A percentile compares a stretch with the other conserved stretches of the same genome.
These are phyloP conservation scores for Albugo candida DNA, from an alignment of 352 stramenopile species.

Conservation along the genomic window DNA sequence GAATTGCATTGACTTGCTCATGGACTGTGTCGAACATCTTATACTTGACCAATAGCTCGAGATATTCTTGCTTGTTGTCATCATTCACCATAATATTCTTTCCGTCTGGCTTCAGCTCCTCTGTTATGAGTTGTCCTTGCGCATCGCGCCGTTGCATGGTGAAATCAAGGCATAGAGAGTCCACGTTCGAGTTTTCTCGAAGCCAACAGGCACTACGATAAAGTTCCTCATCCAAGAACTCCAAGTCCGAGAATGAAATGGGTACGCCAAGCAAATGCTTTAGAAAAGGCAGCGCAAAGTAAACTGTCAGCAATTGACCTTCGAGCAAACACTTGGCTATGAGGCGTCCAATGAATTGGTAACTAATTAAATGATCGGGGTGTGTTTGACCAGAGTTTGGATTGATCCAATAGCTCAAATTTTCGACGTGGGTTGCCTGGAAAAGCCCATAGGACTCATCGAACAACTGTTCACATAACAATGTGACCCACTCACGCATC, in stretches of 20 bases:
- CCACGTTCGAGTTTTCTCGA: slow-evolving; percentile 36
- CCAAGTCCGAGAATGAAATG: slow-evolving; percentile 62
- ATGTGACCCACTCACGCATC: slow-evolving; percentile 57
- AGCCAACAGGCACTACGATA: slow-evolving; percentile 48
- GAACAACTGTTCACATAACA: slow-evolving; percentile 62
- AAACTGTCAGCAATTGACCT: slow-evolving; percentile 50
- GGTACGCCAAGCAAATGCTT: slow-evolving; percentile 65
- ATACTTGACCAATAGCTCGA: slow-evolving; percentile 86
- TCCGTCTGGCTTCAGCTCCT: slow-evolving; percentile 84
- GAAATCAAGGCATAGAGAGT: slow-evolving; percentile 53
- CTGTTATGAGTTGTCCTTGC: slow-evolving; percentile 29
- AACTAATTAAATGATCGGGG: slow-evolving; percentile 48
- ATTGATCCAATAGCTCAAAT: slow-evolving; percentile 72
- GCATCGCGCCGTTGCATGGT: slow-evolving; percentile 30
- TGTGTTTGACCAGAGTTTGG: slow-evolving; percentile 45
- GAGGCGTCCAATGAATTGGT: slow-evolving; percentile 52
- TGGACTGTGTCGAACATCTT: slow-evolving; percentile 84
- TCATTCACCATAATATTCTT: slow-evolving; percentile 83
- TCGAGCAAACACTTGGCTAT: slow-evolving; percentile 63
- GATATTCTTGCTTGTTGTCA: slow-evolving; percentile 91
- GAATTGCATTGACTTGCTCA: slow-evolving; percentile 79
- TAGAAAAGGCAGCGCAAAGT: slow-evolving; percentile 58
- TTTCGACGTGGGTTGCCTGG: slow-evolving; percentile 42
- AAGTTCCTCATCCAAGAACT: slow-evolving; percentile 62
- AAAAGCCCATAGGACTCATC: slow-evolving; percentile 64